phyloP scores from a whole-genome alignment of 1,284 basidiomycete genomes.

The Sanghuangporus sanghuang region DNA sequence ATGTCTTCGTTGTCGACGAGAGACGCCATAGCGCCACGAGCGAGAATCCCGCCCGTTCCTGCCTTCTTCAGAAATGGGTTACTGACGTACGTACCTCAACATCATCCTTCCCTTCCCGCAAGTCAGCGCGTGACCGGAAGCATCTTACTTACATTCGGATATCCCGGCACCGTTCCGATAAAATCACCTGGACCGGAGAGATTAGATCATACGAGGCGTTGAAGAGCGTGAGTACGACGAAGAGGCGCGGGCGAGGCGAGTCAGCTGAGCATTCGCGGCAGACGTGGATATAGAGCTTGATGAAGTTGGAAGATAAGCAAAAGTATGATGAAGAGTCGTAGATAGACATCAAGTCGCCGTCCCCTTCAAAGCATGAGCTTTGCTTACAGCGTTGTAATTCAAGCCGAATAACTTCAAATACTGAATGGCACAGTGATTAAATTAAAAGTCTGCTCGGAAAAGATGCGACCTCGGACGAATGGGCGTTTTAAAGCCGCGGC shows the following conservation, averaged over 20 bases:
- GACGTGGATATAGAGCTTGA: background rate
- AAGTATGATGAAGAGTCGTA: background rate
- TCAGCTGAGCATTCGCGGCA: background rate
- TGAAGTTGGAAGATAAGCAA: background rate
- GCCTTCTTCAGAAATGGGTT: background rate
- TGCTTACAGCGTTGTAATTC: too few relatives aligned
- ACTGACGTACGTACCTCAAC: background rate
- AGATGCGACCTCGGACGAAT: too few relatives aligned
- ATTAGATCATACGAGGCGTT: background rate
- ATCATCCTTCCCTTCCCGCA: background rate
- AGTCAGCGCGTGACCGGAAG: background rate
- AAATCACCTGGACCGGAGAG: background rate
- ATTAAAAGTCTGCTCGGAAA: too few relatives aligned
- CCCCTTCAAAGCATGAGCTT: too few relatives aligned
- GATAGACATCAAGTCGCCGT: too few relatives aligned
- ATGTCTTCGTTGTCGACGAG: too few relatives aligned
- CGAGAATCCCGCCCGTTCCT: background rate
- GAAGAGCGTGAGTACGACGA: background rate
- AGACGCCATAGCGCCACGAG: too few relatives aligned
- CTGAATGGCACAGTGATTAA: too few relatives aligned
- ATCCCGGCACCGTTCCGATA: background rate
- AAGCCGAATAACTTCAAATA: too few relatives aligned
- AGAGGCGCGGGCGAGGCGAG: background rate
- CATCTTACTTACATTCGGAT: background rate
- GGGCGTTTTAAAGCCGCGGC: too few relatives aligned